These are phyloP conservation scores for Marasmius oreades DNA, from an alignment of 1,284 basidiomycete species.

Conservation along the genomic window DNA sequence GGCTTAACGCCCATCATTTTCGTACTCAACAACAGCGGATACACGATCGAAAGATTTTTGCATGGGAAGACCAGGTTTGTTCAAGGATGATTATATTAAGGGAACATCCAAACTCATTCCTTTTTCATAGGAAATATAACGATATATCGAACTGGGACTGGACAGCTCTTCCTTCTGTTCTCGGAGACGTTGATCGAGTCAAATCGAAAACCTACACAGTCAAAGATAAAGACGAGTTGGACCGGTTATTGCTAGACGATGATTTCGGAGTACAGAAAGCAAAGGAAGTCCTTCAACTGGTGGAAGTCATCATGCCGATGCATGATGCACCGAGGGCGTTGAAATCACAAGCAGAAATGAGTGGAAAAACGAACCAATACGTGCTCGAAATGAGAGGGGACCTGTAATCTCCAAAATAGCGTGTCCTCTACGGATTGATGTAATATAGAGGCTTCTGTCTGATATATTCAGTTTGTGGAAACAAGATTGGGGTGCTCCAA, in stretches of 20 bases:
- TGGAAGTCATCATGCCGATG: conserved; percentile 76
- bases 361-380: conserved; percentile 46
- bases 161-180: conserved; percentile 53
- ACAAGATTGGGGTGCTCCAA: no score
- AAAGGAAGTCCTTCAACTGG: conserved; percentile 67
- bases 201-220: conserved; percentile 68
- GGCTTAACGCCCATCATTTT: conserved; percentile 77
- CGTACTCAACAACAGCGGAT: conserved; percentile 88
- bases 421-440: no score
- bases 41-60: conserved; percentile 83
- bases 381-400: conserved; percentile 7
- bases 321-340: conserved; percentile 72
- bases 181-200: conserved; percentile 54
- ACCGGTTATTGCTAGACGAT: conserved; percentile 54
- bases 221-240: conserved; percentile 59
- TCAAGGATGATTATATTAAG: not conserved
- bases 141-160: conserved; percentile 73
- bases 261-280: conserved; percentile 39
- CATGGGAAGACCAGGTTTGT: conserved; percentile 54
- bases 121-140: conserved; percentile 59
- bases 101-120: conserved; percentile 19
- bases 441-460: no score
- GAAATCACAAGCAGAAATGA: conserved; percentile 41
- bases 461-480: no score
- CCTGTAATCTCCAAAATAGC: no score